Conservation (phyloP, 208 protist species). For the Leishmania turanica region DNA sequence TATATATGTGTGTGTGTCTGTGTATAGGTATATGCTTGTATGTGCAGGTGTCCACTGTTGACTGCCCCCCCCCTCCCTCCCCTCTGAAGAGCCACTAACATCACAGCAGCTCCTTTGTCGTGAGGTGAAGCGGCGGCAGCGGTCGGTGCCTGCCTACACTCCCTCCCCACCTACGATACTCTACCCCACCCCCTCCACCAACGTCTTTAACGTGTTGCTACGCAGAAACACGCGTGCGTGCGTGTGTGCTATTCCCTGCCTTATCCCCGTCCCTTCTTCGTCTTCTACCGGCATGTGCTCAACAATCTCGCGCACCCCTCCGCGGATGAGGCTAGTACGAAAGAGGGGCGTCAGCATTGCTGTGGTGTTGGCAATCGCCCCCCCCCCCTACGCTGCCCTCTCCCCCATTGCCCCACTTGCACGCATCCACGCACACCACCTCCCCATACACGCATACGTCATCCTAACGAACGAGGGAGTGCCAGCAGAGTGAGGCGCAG, state of each 20-base stretch:
- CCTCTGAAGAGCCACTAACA: not conserved
- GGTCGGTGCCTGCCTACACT: not conserved
- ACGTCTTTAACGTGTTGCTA: not conserved
- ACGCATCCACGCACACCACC: not conserved
- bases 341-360: not conserved
- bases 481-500: not conserved
- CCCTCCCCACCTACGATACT: not conserved
- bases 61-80: not conserved
- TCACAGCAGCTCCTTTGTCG: not conserved
- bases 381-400: not conserved
- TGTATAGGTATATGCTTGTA: not conserved
- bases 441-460: not conserved
- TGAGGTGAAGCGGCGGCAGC: not conserved
- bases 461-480: not conserved
- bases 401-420: not conserved
- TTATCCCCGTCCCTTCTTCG: not conserved
- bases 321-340: not conserved
- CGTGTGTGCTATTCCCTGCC: not conserved
- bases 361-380: not conserved
- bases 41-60: not conserved
- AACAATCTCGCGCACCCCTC: not conserved
- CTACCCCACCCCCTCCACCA: not conserved
- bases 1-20: too few species aligned
- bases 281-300: not conserved
- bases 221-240: not conserved